Evolutionary conservation across 257 asterid genomes (phyloP), one percentile per base, ranked within the genome.

Genomic region (Mitragyna speciosa): DNA sequence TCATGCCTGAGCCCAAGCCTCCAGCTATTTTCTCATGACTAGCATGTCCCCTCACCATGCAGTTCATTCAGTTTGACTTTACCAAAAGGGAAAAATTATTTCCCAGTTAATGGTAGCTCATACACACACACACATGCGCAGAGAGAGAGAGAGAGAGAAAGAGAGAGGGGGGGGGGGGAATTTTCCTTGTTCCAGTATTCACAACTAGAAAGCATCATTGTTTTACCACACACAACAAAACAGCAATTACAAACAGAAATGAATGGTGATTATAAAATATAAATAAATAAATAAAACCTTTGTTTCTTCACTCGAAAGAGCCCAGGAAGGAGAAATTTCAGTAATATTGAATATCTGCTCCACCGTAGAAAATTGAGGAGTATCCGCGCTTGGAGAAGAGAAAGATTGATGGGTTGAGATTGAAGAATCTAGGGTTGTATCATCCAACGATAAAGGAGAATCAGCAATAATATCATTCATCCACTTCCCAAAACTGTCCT

Each of bases 321-420:
- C 97, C 89, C 89, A 94, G 77, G 93, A 68, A 82, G 95, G 98
- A 70, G 98, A 92, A 86, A 96, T 78, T 74, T 96, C 97, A 39
- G 87, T 84, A 83, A 96, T 90, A 76, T 80, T 83, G 82, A 94
- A 91, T 78, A 87, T 88, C 80, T 83, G 89, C 78, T 90, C 91
- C 61, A 51, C 54, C 4, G 79, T 79, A 82, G 91, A 72, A 31
- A 80, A 87, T 16, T 56, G 83, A 70, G 78, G 84, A 80, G 76
- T 79, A 74, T 86, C 84, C 78, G 76, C n/a, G 78, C 72, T 63
- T 14, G 80, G 76, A 83, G 90, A 82, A 12, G 85, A 16, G n/a
- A 83, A 82, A 74, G 94, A 82, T 78, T 88, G 87, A 73, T 81
- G 82, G 15, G 85, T 80, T 66, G 90, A 84, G 73, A 82, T 63